A percentile compares a stretch with the other conserved stretches of the same genome.
These are phyloP conservation scores for Geranomyces variabilis DNA, from an alignment of 192 early-diverging fungal species.

Conservation along the genomic window DNA sequence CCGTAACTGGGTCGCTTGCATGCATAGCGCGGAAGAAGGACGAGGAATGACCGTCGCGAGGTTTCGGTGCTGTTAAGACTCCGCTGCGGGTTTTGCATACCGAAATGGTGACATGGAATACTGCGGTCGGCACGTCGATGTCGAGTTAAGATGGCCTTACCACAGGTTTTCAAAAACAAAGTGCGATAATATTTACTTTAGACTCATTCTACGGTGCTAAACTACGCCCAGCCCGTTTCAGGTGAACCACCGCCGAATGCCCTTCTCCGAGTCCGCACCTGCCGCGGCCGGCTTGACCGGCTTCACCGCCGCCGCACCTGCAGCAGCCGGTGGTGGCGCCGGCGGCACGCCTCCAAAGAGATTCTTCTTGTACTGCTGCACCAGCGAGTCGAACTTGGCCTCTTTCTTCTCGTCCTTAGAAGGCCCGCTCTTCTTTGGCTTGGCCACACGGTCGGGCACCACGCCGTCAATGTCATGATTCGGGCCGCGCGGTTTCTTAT, in stretches of 20 bases:
- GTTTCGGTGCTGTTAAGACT: too few relatives aligned
- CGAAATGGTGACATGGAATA: too few relatives aligned
- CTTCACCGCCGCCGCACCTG: background rate
- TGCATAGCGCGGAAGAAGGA: too few relatives aligned
- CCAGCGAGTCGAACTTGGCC: slow-evolving; percentile 29
- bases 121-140: too few relatives aligned
- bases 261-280: slow-evolving; percentile 10
- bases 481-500: background rate
- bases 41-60: too few relatives aligned
- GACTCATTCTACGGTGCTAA: too few relatives aligned
- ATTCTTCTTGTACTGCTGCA: slow-evolving; percentile 40
- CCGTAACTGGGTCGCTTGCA: too few relatives aligned
- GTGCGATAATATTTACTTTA: too few relatives aligned
- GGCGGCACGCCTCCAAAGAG: slow-evolving; percentile 22
- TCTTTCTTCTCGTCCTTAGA: slow-evolving; percentile 21
- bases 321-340: background rate
- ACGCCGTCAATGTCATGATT: background rate
- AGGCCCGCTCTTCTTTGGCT: slow-evolving; percentile 5
- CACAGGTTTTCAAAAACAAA: too few relatives aligned
- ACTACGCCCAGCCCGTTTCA: slow-evolving; percentile 5
- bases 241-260: slow-evolving; percentile 30
- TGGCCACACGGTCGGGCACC: background rate
- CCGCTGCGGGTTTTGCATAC: too few relatives aligned
- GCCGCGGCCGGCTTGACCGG: background rate
- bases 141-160: too few relatives aligned